Base-by-base conservation (phyloP, 2,329 filamentous ascomycete genomes). In the Coleophoma crateriformis region DNA sequence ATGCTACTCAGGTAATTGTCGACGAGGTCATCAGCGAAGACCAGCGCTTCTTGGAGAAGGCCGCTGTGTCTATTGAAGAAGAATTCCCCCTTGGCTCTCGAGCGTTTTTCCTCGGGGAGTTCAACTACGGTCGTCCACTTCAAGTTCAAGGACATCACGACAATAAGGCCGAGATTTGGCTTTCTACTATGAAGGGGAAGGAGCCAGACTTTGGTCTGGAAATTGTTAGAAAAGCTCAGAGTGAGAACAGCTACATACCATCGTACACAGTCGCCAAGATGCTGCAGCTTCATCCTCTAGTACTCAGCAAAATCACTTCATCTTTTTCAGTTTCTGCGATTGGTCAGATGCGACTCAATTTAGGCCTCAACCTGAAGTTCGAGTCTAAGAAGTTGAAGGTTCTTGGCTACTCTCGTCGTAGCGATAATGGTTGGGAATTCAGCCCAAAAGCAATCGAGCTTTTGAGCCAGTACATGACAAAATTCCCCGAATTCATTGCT, bases 311-410 rank as follows among this genome's bases (percentile, higher is more conserved):
- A 75, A 88, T 99, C 61, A 97, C 94, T 0, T 95, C 94, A 2
- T 91, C 92, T 0, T 97, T 95, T 67, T 87, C 85, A 48, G 88
- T 99, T 50, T 82, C 82, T 15, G 82, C 92, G 4, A 89, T 89
- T 50, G 90, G 88, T 22, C 75, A 90, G 51, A 57, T 58, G 19
- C 87, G 88, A 60, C 78, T 96, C 54, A 99, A 99, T 61, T 74
- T 99, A 20, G 94, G 94, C 0, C 76, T 99, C 53, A 99, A 99
- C 63, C 77, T 99, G 58, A 99, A 99, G 67, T 99, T 99, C 52
- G 94, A 99, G 66, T 89, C 83, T 2, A 92, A 89, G 71, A 96
- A 96, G 69, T 79, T 91, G 59, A 99, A 99, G 71, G 94, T 99
- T 7, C 72, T 99, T 33, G 94, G 94, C 1, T 99, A 96, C 68